Base-by-base conservation (phyloP, 768 basidiomycete species). In the Tulasnella sp. region DNA sequence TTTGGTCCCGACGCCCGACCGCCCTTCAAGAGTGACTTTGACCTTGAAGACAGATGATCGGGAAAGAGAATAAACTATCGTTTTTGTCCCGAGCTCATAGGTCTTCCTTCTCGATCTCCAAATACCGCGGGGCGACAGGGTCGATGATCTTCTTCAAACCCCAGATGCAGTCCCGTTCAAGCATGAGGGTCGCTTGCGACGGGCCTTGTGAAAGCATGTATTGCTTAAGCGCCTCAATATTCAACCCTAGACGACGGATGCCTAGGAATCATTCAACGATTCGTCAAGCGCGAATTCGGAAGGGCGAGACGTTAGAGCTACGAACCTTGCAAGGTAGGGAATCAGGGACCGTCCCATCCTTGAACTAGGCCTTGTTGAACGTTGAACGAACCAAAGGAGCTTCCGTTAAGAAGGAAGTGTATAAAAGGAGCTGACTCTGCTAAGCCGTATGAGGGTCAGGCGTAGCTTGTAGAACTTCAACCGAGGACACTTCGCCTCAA, bases 81-180 rank as follows among this genome's bases (percentile, higher is more conserved):
- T 28, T 40, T 8, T 2, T 20, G 7, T 28, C 34, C 28, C 28
- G 37, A 14, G 86, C 91, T 80, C 81, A 95, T 94, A 87, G 85
- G 80, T 93, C 91, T 69, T 93, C 89, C 84, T 93, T 94, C 58
- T 91, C 85, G 80, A 98, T 86, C 24, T 96, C 94, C 93, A 96
- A 97, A 86, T 93, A 93, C 44, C 98, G 90, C 73, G 98, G 98
- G 60, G 96, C 95, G 81, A 98, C 86, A 11, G 97, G 97, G 85
- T 99, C 98, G 81, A 99, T 98, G 82, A 98, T 90, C 85, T 96
- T 97, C 88, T 99, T 99, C 80, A 92, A 86, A 9, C 94, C 90
- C 98, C 98, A 99, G 83, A 99, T 94, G 3, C 93, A 92, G 86
- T 99, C 98, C 98, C 98, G 99, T 86, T 99, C 98, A 64, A 99